Evolutionary conservation across 352 stramenopile genomes (phyloP), one percentile per base, ranked within the genome.

Genomic region (Albugo laibachii): DNA sequence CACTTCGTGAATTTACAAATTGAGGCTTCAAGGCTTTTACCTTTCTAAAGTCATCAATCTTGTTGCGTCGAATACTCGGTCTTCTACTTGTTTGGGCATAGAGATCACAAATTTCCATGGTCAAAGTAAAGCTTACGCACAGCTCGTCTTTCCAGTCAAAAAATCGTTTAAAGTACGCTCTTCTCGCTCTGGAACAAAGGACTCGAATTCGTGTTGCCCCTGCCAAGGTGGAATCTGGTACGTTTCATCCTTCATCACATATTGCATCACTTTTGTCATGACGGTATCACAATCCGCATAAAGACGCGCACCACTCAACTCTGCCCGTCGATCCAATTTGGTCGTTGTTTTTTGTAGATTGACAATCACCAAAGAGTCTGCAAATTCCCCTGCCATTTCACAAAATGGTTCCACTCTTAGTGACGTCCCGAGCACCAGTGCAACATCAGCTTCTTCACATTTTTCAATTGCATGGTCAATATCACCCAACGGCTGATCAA

Each of bases 401-500:
- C 65, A 79, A 40, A 88, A 88, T 10, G 75, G 75, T 46, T 84
- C 75, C 12, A 88, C 75, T 11, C 70, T 58, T 40, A 85, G 57
- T 41, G 71, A 85, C 35, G 75, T 88, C 11, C 75, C 75, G 0
- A 88, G 61, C 45, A 88, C 75, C 10, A 88, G 59, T 31, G 75
- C 75, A 13, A 85, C 68, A 51, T 88, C 75, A 5, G 70, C 64
- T 2, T 59, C 68, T 38, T 88, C 75, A 49, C 72, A 84, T 57
- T 84, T 63, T 50, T 88, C 72, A 54, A 88, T 85, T 13, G 72
- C 75, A 18, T 59, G 39, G 47, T 88, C 75, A 36, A 88, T 88
- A 43, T 88, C 75, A 6, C 68, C 75, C 45, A 88, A 55, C 0
- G 72, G 72, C 42, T 85, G 68, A 52, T 88, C 72, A 58, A 88